phyloP scores from a whole-genome alignment of 768 basidiomycete species.

The Crepidotus variabilis region DNA sequence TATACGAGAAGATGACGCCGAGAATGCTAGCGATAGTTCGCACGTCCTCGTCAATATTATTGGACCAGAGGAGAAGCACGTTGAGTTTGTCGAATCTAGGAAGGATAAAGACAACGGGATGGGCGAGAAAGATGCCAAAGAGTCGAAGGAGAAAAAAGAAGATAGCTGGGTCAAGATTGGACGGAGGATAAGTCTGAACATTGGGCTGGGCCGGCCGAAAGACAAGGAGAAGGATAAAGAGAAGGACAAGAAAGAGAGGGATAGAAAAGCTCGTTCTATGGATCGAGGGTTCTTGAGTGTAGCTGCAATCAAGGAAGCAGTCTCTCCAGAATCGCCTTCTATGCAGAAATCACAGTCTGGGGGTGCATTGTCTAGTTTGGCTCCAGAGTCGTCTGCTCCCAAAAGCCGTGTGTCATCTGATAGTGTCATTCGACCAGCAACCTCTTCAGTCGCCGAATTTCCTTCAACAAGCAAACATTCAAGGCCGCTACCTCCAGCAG shows the following conservation, averaged over 20 bases:
- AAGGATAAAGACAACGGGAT: slow-evolving; percentile 10
- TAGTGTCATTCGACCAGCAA: neutral
- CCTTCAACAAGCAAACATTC: neutral
- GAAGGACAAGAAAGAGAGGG: slow-evolving; percentile 29
- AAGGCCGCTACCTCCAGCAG: neutral
- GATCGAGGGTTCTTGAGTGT: slow-evolving; percentile 17
- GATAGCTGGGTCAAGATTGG: slow-evolving; percentile 61
- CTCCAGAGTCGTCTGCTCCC: neutral
- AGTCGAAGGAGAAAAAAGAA: slow-evolving; percentile 23
- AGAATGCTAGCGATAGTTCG: slow-evolving; percentile 25
- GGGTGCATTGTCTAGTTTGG: neutral
- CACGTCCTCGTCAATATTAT: slow-evolving; percentile 24
- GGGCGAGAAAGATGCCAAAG: neutral
- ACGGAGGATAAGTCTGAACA: slow-evolving; percentile 56
- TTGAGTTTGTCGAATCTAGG: slow-evolving; percentile 29
- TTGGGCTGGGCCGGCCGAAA: slow-evolving; percentile 38
- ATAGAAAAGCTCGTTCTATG: slow-evolving; percentile 30
- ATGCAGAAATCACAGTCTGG: slow-evolving; percentile 16
- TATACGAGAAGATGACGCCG: slow-evolving; percentile 13
- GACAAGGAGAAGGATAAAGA: slow-evolving; percentile 32
- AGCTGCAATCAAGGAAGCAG: slow-evolving; percentile 15
- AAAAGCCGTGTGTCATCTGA: neutral
- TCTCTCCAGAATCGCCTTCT: slow-evolving; percentile 4
- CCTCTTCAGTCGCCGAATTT: neutral
- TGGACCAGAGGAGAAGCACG: slow-evolving; percentile 28